These are phyloP conservation scores for Clathrus columnatus DNA, from an alignment of 768 basidiomycete genomes.

Conservation along the genomic window DNA sequence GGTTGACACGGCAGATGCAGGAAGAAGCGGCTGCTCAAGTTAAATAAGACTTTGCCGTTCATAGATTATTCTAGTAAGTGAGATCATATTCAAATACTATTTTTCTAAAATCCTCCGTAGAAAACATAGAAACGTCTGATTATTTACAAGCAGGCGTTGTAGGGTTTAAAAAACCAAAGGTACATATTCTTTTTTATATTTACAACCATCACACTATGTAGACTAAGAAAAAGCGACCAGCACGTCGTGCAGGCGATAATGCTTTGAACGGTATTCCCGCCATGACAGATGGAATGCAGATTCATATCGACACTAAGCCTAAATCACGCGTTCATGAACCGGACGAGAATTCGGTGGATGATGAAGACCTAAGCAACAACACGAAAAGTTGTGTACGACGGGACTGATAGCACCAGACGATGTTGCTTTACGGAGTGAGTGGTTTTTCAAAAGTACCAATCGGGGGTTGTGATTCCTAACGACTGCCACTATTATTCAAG, in stretches of 20 bases:
- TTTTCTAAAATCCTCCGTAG: slow-evolving; percentile 29
- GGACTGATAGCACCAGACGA: slow-evolving; percentile 79
- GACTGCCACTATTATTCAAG: slow-evolving; percentile 51
- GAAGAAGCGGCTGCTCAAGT: slow-evolving; percentile 50
- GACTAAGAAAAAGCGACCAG: slow-evolving; percentile 90
- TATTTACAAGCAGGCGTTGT: slow-evolving; percentile 86
- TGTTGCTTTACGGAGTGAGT: slow-evolving; percentile 65
- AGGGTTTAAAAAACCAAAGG: slow-evolving; percentile 94
- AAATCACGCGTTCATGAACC: slow-evolving; percentile 67
- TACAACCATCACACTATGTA: slow-evolving; percentile 24
- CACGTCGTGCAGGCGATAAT: slow-evolving; percentile 48
- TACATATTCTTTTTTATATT: slow-evolving; percentile 23
- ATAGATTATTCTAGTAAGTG: slow-evolving; percentile 7
- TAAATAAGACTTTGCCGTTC: slow-evolving; percentile 47
- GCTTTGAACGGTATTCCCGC: slow-evolving; percentile 34
- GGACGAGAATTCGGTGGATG: slow-evolving; percentile 89
- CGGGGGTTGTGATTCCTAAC: background rate
- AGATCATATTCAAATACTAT: slow-evolving; percentile 14
- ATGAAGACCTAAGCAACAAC: slow-evolving; percentile 91
- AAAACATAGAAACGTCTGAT: slow-evolving; percentile 80
- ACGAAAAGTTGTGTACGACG: slow-evolving; percentile 67
- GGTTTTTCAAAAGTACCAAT: background rate
- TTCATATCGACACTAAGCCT: slow-evolving; percentile 41
- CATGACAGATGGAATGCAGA: slow-evolving; percentile 47
- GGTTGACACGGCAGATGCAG: slow-evolving; percentile 35